Evolutionary conservation across 352 stramenopile genomes (phyloP).

Genomic region (Phytopythium mirpurense): DNA sequence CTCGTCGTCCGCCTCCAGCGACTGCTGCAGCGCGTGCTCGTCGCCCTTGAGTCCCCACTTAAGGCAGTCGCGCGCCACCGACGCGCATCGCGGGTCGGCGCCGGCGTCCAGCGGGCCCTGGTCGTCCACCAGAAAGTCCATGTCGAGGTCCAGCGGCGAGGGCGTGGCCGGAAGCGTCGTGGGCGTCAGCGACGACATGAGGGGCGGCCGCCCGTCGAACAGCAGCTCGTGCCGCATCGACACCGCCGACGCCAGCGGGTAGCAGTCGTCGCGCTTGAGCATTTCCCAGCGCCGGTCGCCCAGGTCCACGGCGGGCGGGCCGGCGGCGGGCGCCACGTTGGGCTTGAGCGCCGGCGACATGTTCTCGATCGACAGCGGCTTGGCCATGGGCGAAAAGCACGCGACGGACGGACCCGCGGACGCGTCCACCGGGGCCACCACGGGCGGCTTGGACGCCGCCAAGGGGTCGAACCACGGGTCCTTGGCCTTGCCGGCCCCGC

Average conservation of each 20-base stretch:
- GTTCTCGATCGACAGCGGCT: slow-evolving; percentile 73
- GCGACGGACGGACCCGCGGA: slow-evolving; percentile 25
- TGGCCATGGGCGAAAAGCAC: slow-evolving; percentile 79
- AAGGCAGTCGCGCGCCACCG: slow-evolving; percentile 63
- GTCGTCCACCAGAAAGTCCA: slow-evolving; percentile 78
- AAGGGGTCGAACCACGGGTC: slow-evolving; percentile 82
- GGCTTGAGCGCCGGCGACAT: slow-evolving; percentile 83
- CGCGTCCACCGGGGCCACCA: slow-evolving; percentile 16
- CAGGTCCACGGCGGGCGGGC: slow-evolving; percentile 59
- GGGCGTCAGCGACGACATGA: slow-evolving; percentile 21
- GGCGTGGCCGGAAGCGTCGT: slow-evolving; percentile 5
- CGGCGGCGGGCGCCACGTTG: slow-evolving; percentile 33
- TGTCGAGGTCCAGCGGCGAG: slow-evolving; percentile 57
- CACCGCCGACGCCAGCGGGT: slow-evolving; percentile 29
- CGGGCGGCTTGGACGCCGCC: slow-evolving; percentile 14
- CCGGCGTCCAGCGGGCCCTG: slow-evolving; percentile 29
- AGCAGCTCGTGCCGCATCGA: slow-evolving; percentile 48
- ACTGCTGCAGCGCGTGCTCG: slow-evolving; percentile 11
- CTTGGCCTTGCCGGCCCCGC: slow-evolving; percentile 77
- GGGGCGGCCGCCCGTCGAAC: slow-evolving; percentile 24
- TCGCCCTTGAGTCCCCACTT: slow-evolving; percentile 47
- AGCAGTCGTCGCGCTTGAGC: slow-evolving; percentile 35
- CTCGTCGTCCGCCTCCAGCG: slow-evolving; percentile 16
- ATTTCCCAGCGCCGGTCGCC: slow-evolving; percentile 37
- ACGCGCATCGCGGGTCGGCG: slow-evolving; percentile 42